These are phyloP conservation scores for Penicillium lagena DNA, from an alignment of 495 filamentous ascomycete genomes.

Conservation along the genomic window DNA sequence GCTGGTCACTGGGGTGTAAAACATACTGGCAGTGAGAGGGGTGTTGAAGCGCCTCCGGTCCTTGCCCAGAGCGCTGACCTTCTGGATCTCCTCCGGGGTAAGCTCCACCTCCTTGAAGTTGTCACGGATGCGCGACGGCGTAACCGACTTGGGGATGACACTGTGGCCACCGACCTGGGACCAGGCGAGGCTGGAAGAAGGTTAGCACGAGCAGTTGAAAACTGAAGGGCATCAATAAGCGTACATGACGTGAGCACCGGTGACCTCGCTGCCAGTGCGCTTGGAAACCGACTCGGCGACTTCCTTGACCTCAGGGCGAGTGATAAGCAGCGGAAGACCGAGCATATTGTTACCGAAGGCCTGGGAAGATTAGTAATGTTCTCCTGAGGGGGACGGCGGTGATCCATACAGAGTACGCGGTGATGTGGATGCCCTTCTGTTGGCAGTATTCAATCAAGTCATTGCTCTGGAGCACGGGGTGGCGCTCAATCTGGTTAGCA, in stretches of 20 bases:
- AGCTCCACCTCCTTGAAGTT: slow-evolving; percentile 47
- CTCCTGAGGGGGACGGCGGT: background rate
- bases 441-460: slow-evolving; percentile 37
- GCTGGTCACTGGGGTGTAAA: background rate
- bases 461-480: slow-evolving; percentile 40
- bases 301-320: slow-evolving; percentile 35
- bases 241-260: slow-evolving; percentile 35
- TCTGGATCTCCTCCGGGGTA: slow-evolving; percentile 36
- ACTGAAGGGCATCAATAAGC: background rate
- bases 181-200: slow-evolving; percentile 32
- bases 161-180: slow-evolving; percentile 42
- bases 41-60: slow-evolving; percentile 42
- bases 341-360: slow-evolving; percentile 45
- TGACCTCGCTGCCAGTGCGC: slow-evolving; percentile 32
- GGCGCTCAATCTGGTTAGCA: slow-evolving; percentile 46
- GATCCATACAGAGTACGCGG: slow-evolving; percentile 38
- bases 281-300: slow-evolving; percentile 36
- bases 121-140: slow-evolving; percentile 36
- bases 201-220: background rate
- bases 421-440: slow-evolving; percentile 42
- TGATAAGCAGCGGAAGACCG: slow-evolving; percentile 38
- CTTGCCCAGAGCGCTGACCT: slow-evolving; percentile 35
- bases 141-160: slow-evolving; percentile 47
- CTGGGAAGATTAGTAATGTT: slow-evolving; percentile 11
- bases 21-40: slow-evolving; percentile 33